Conservation (phyloP, 768 basidiomycete species). For the Hericium alpestre region DNA sequence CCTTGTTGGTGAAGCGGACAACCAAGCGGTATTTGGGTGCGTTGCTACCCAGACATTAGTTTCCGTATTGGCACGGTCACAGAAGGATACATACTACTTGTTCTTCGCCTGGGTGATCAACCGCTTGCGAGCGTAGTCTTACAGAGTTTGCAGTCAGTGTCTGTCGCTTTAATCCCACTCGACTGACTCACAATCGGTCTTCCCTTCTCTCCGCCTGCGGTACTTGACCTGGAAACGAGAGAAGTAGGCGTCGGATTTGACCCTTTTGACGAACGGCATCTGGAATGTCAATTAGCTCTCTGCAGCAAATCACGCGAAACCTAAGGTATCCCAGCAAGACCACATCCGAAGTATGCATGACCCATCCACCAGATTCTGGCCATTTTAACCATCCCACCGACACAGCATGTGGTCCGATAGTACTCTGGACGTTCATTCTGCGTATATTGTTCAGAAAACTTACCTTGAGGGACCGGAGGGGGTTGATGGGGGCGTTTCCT, state of each 20-base stretch:
- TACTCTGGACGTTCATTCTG: too few relatives aligned
- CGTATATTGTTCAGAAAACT: slow-evolving; percentile 10
- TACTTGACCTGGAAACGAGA: slow-evolving; percentile 99
- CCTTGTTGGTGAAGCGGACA: slow-evolving; percentile 97
- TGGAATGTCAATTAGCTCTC: slow-evolving; percentile 14
- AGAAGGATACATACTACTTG: slow-evolving; percentile 65
- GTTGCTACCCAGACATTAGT: slow-evolving; percentile 40
- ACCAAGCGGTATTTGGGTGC: slow-evolving; percentile 97
- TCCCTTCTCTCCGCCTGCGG: slow-evolving; percentile 93
- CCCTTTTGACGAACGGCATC: slow-evolving; percentile 97
- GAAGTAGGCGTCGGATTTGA: slow-evolving; percentile 97
- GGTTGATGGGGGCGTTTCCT: neutral
- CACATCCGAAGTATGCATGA: slow-evolving; percentile 1
- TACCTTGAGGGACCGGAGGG: slow-evolving; percentile 27
- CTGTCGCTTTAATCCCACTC: too few relatives aligned
- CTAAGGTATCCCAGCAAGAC: neutral
- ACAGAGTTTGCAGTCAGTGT: neutral
- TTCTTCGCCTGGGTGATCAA: slow-evolving; percentile 98
- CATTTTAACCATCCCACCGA: too few relatives aligned
- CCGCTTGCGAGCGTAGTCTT: slow-evolving; percentile 96
- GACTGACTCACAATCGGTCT: slow-evolving; percentile 74
- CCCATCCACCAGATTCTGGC: neutral
- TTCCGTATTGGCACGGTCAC: neutral
- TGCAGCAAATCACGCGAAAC: neutral
- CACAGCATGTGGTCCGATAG: too few relatives aligned